Percentiles rank a stretch among this genome's conserved stretches.
phyloP scores from a whole-genome alignment of 495 filamentous ascomycete genomes.

The Aspergillus sclerotiicarbonarius region DNA sequence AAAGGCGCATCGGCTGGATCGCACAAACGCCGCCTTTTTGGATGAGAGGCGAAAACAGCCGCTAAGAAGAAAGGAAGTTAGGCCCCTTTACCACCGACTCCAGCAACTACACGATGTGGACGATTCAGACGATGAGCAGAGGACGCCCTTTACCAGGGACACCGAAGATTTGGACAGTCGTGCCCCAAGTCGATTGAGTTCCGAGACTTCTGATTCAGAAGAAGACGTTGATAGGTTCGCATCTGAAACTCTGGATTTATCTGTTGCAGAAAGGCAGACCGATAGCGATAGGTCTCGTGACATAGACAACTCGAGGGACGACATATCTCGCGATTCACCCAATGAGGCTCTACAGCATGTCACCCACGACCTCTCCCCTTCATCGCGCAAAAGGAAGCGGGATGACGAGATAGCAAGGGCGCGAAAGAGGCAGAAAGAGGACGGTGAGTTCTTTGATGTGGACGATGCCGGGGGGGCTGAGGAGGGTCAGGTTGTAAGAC shows the following conservation, averaged over 20 bases:
- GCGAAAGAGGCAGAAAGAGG: slow-evolving; percentile 72
- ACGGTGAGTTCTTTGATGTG: slow-evolving; percentile 71
- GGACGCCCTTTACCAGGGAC: slow-evolving; percentile 62
- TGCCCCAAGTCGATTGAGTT: slow-evolving; percentile 73
- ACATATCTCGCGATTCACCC: slow-evolving; percentile 5
- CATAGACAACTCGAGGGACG: slow-evolving; percentile 1
- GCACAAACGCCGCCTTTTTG: slow-evolving; percentile 65
- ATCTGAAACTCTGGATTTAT: slow-evolving; percentile 24
- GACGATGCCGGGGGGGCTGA: slow-evolving; percentile 7
- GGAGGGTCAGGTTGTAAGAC: not conserved
- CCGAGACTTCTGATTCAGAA: slow-evolving; percentile 62
- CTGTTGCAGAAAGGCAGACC: slow-evolving; percentile 2
- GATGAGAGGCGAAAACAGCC: slow-evolving; percentile 71
- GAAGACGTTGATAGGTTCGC: slow-evolving; percentile 54
- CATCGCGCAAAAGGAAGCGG: slow-evolving; percentile 69
- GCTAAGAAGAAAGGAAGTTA: slow-evolving; percentile 49
- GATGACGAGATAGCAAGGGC: slow-evolving; percentile 56
- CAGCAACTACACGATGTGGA: slow-evolving; percentile 56
- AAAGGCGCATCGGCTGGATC: slow-evolving; percentile 59
- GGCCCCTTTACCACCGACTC: slow-evolving; percentile 57
- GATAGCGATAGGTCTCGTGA: slow-evolving; percentile 7
- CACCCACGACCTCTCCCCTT: slow-evolving; percentile 30
- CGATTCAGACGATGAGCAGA: slow-evolving; percentile 59
- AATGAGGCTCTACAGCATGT: slow-evolving; percentile 10
- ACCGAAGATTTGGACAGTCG: slow-evolving; percentile 82